Base-by-base conservation (phyloP, 2,329 filamentous ascomycete genomes). In the Arthroderma sp. region DNA sequence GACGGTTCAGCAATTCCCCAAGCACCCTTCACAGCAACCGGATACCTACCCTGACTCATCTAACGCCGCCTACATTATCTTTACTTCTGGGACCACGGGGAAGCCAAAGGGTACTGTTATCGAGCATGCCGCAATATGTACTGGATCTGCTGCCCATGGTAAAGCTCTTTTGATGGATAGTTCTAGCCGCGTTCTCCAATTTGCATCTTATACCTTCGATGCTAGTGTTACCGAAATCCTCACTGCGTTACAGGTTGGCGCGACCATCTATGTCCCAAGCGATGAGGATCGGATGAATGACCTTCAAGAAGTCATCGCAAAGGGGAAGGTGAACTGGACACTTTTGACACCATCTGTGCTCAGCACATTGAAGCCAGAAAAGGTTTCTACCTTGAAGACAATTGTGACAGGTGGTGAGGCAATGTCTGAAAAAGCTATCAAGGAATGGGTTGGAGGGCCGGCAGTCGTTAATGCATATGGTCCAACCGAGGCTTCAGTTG, bases 81-180 rank as follows among this genome's bases (percentile, higher is more conserved):
- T 85, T 60, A 80, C 78, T 0, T 79, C 79, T 1, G 79, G 80
- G 0, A 80, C 79, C 0, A 79, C 80, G 1, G 77, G 77, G 53
- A 77, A 75, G 54, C 79, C 81, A 0, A 81, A 82, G 58, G 83
- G 81, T 1, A 79, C 83, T 11, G 79, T 84, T 17, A 80, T 85
- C 59, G 80, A 79, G 6, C 84, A 87, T 63, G 71, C 72, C 0
- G 77, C 81, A 0, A 73, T 85, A 0, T 79, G 79, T 1, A 80
- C 81, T 0, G 74, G 76, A 0, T 77, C 81, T 51, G 64, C 76
- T 2, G 74, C 76, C 0, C 79, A 84, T 63, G 78, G 74, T 0
- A 69, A 74, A 0, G 74, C 76, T 0, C 68, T 84, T 1, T 71
- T 74, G 25, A 69, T 79, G 82, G 54, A 74, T 72, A 53, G 70